Evolutionary conservation across 1,284 basidiomycete genomes (phyloP), one percentile per base, ranked within the genome.

Genomic region (Ganoderma leucocontextum): DNA sequence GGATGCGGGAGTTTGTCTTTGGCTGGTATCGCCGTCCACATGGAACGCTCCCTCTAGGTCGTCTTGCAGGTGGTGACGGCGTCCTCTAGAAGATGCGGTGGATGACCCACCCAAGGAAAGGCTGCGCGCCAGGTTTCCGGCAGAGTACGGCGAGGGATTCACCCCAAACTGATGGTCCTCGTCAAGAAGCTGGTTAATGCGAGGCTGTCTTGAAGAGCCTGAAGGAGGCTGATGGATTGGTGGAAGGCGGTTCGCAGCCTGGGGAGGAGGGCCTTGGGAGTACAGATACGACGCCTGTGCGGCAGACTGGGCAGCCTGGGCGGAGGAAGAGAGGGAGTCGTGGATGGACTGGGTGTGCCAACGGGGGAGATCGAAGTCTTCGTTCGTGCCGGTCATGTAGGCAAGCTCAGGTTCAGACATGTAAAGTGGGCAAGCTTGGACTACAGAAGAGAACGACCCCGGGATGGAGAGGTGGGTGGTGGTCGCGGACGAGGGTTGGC

Each of bases 321-420:
- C 83, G 47, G 89, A 87, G 52, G 89, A 89, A 8, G 90, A 86
- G 75, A 90, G 84, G 65, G 85, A 81, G 81, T 91, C 89, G 81
- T 87, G 83, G 74, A 80, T 77, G 44, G 80, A 77, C 75, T 91
- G 90, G 19, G 89, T 89, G 78, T 91, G 88, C 91, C 91, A 93
- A 82, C 92, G 91, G 74, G 92, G 92, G 73, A 94, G 90, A 85
- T 93, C 91, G 80, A 87, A 89, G 77, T 86, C 86, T 80, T 88
- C 86, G 83, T 86, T 85, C 72, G 81, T 77, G 77, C 81, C 82
- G 74, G 79, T 79, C 85, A 86, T 86, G 82, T 85, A 86, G 75
- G 84, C 84, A 68, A 79, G 72, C 78, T 87, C 86, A 71, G 84
- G 82, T 80, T 85, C 83, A 74, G 84, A 85, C 84, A 86, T 86